Conservation (phyloP, 108 stramenopile genomes). For the Skeletonema tropicum region DNA sequence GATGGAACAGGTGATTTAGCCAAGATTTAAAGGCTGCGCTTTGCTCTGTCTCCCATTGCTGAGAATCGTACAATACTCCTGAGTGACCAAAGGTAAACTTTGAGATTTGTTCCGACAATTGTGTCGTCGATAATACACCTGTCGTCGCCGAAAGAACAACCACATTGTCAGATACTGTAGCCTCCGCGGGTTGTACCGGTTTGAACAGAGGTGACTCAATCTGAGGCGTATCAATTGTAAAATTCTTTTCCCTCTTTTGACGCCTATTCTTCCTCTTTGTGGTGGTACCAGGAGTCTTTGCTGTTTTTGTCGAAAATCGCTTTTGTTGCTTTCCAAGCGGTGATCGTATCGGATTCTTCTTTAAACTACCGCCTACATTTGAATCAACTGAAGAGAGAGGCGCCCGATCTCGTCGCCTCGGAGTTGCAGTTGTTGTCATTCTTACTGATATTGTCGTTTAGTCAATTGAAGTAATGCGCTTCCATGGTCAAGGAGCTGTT, state of each 20-base stretch:
- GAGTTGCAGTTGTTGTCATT: neutral
- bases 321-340: neutral
- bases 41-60: conserved; percentile 80
- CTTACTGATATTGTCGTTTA: neutral
- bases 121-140: neutral
- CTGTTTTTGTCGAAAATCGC: neutral
- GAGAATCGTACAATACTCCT: conserved; percentile 10
- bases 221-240: neutral
- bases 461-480: neutral
- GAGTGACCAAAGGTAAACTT: neutral
- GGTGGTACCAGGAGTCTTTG: neutral
- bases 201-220: neutral
- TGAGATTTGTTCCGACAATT: neutral
- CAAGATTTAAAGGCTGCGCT: conserved; percentile 67
- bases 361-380: neutral
- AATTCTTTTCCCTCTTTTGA: neutral
- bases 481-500: no score
- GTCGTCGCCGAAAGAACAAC: neutral
- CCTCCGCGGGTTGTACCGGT: neutral
- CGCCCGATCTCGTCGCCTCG: neutral
- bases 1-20: conserved; percentile 83
- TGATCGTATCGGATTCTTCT: neutral
- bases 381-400: neutral
- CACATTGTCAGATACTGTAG: neutral
- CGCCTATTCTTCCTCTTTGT: neutral